phyloP scores from a whole-genome alignment of 1,139 yeast species.

The Blastobotrys indianensis region DNA sequence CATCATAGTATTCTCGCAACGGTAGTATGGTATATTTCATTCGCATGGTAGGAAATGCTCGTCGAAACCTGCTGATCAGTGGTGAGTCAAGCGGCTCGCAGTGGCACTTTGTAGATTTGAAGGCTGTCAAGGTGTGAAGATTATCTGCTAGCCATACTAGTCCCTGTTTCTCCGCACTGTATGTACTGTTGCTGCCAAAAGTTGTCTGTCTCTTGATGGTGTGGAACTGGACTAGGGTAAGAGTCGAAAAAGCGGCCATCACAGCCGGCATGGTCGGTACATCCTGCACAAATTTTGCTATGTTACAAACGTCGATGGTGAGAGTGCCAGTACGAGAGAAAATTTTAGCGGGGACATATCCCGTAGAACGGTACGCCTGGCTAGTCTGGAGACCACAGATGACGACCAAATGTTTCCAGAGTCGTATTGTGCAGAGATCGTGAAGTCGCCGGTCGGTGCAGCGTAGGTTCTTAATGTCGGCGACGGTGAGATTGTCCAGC shows the following conservation, averaged over 20 bases:
- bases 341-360: neutral
- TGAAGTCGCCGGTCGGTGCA: slow-evolving; percentile 4
- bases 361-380: neutral
- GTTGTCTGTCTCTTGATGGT: neutral
- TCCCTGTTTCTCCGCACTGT: slow-evolving; percentile 1
- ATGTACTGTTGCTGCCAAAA: too few species aligned
- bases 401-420: slow-evolving; percentile 9
- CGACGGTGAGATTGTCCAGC: neutral
- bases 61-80: slow-evolving; percentile 1
- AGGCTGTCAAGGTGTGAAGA: neutral
- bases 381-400: slow-evolving; percentile 7
- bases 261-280: neutral
- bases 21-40: slow-evolving; percentile 6
- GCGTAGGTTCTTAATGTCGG: neutral
- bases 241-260: slow-evolving; percentile 1
- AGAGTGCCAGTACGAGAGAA: slow-evolving; percentile 1
- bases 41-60: neutral
- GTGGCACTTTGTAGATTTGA: neutral
- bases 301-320: slow-evolving; percentile 5
- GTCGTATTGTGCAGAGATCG: slow-evolving; percentile 2
- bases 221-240: slow-evolving; percentile 4
- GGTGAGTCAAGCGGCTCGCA: slow-evolving; percentile 11
- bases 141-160: slow-evolving; percentile 1
- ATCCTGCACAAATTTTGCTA: slow-evolving; percentile 2
- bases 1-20: slow-evolving; percentile 7